Base-by-base conservation (phyloP, 2,329 filamentous ascomycete species). In the Colletotrichum godetiae region DNA sequence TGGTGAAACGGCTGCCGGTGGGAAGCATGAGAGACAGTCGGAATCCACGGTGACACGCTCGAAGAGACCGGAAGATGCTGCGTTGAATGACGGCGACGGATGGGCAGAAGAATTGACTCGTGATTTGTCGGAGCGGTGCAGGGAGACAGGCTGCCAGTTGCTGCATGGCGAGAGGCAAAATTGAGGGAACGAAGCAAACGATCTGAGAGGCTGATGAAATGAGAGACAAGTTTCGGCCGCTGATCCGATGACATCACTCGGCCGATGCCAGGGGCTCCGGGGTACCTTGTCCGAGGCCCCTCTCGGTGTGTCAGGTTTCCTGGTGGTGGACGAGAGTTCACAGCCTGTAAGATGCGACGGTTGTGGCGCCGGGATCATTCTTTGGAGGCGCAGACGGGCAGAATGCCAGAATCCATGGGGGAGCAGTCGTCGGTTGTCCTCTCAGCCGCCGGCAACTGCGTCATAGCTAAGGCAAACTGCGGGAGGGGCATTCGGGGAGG, bases 191-290 rank as follows among this genome's bases (percentile, higher is more conserved):
- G 46, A 46, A 71, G 24, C 46, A 24, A 22, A 68, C 24, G 55
- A 53, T 68, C 65, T 61, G 65, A 72, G 58, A 72, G 64, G 63
- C 57, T 62, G 49, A 67, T n/a, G 22, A 37, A 53, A 31, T 5
- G 65, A 63, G 58, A 68, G 53, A 63, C 69, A 64, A 55, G 66
- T 63, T 63, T 71, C 55, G 61, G 27, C 52, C 52, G 37, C 52
- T 62, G 62, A 72, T 67, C 67, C 52, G 58, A 74, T 74, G 72
- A 74, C 72, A 74, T 74, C 72, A 74, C 52, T 74, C 72, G 52
- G 68, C 72, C 62, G 57, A 62, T 56, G 33, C 67, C 57, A 67
- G 52, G 24, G 62, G 58, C 49, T 57, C 24, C 62, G 37, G 62
- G 67, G 56, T 63, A 62, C 72, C 68, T 67, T 67, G 67, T 53